Evolutionary conservation across 1,284 basidiomycete species (phyloP), one percentile per base, ranked within the genome.

Genomic region (Vanrija sp.): DNA sequence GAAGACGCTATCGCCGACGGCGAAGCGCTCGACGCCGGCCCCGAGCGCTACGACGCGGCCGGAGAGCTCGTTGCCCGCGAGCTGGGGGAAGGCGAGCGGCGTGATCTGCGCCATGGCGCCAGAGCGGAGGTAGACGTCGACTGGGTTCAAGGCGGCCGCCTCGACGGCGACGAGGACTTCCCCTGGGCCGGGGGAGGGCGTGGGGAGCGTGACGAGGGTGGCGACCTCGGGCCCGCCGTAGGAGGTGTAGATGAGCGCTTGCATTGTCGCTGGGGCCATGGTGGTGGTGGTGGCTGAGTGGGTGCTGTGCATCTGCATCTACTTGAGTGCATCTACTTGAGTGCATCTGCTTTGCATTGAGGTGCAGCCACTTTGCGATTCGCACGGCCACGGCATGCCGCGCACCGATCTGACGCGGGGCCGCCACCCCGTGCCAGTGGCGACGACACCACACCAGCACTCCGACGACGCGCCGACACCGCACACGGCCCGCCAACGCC

Each of bases 1-100:
- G 8, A 77, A 75, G 10, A 81, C 77, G 8, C 73, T 68, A 55
- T 81, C 78, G 5, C 81, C 81, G n/a, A 76, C 67, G 1, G 31
- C 20, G 25, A 60, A 59, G 9, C 6, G 3, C 3, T 47, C 36
- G 2, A 55, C 57, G 41, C 42, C 44, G 14, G 53, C 6, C 19
- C 55, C 79, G 31, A 78, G 53, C 27, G 66, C 62, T 19, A 71
- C 73, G 54, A 82, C 73, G 0, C 60, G 64, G 14, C 81, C 81
- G 10, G 71, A 69, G 50, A 78, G 78, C 65, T 82, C 59, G 47
- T 53, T 54, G 25, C 55, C 59, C 6, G 44, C 55, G 6, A 60
- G 20, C 3, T 22, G 23, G 6, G 59, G 55, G 20, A 60, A 35
- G 4, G 41, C 16, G 22, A 31, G 20, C 5, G 50, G 47, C 5